Evolutionary conservation across 176 grass and related monocot genomes (phyloP).

Genomic region (Carex cristatella): DNA sequence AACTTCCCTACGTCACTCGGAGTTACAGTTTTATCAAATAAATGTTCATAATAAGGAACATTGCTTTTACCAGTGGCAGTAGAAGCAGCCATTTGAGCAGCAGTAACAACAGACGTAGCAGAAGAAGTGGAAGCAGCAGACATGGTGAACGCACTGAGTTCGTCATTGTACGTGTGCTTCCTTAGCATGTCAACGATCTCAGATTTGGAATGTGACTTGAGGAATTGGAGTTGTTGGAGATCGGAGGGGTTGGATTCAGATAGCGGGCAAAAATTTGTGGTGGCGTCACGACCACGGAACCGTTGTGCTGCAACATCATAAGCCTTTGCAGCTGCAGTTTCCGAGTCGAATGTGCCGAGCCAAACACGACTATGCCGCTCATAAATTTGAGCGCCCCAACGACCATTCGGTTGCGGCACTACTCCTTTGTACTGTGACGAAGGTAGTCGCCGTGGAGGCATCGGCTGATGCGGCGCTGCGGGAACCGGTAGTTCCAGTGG

Average conservation of each 20-base stretch:
- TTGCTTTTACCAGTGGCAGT: neutral
- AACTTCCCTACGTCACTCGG: slow-evolving; percentile 97
- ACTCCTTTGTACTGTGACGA: slow-evolving; percentile 95
- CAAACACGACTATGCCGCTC: slow-evolving; percentile 97
- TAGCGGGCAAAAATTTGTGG: slow-evolving; percentile 81
- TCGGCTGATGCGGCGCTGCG: neutral
- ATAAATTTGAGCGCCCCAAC: slow-evolving; percentile 99
- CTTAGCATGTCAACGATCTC: slow-evolving; percentile 95
- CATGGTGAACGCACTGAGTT: slow-evolving; percentile 42
- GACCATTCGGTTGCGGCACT: slow-evolving; percentile 93
- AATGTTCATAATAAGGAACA: slow-evolving; percentile 45
- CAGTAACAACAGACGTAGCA: neutral
- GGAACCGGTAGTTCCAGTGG: neutral
- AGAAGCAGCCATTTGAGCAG: neutral
- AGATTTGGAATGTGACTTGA: slow-evolving; percentile 53
- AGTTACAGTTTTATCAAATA: slow-evolving; percentile 90
- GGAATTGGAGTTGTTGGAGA: slow-evolving; percentile 58
- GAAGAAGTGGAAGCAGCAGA: neutral
- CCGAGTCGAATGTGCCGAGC: slow-evolving; percentile 87
- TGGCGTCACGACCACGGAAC: slow-evolving; percentile 85
- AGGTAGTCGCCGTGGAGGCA: slow-evolving; percentile 41
- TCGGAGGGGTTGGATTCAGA: slow-evolving; percentile 32
- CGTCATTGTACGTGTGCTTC: slow-evolving; percentile 85
- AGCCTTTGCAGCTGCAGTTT: slow-evolving; percentile 55
- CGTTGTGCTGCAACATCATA: slow-evolving; percentile 91